These are phyloP conservation scores for Leucocoprinus birnbaumii DNA, from an alignment of 768 basidiomycete genomes.

Conservation along the genomic window DNA sequence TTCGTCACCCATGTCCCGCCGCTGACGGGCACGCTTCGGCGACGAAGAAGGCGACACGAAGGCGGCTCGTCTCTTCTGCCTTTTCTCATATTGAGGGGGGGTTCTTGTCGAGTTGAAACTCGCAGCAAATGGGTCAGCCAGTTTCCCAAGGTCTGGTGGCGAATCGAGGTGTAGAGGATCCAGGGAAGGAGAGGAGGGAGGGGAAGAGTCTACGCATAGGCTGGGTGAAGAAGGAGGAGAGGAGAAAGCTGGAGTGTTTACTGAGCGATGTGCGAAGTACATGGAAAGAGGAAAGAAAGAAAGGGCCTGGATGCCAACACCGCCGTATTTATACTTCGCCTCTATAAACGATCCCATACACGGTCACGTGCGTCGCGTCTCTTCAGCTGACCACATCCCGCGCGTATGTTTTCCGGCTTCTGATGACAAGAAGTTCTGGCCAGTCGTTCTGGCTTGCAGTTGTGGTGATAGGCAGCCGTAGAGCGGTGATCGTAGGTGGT, in stretches of 20 bases:
- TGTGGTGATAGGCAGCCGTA: too few species aligned
- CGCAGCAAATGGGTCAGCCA: slow-evolving; percentile 53
- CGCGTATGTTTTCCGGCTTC: neutral
- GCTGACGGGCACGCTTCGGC: slow-evolving; percentile 4
- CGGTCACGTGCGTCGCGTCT: slow-evolving; percentile 15
- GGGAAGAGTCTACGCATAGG: slow-evolving; percentile 37
- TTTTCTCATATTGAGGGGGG: slow-evolving; percentile 20
- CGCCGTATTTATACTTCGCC: slow-evolving; percentile 10
- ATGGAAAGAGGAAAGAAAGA: slow-evolving; percentile 18
- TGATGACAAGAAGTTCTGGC: too few species aligned
- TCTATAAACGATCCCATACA: slow-evolving; percentile 9
- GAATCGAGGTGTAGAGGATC: slow-evolving; percentile 23
- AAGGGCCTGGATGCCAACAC: neutral
- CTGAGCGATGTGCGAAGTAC: slow-evolving; percentile 11
- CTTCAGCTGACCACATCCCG: too few species aligned
- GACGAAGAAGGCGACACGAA: neutral
- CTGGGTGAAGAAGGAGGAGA: slow-evolving; percentile 34
- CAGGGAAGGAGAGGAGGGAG: slow-evolving; percentile 45
- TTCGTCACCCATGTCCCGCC: slow-evolving; percentile 4
- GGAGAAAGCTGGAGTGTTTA: slow-evolving; percentile 20
- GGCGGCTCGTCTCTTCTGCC: slow-evolving; percentile 5
- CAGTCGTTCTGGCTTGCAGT: too few species aligned
- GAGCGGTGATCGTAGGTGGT: too few species aligned
- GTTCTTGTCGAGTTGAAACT: slow-evolving; percentile 41
- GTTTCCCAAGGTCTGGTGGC: slow-evolving; percentile 19